A percentile compares a stretch with the other conserved stretches of the same genome.
Conservation (phyloP, 2,329 filamentous ascomycete species). For the Sclerotinia sclerotiorum region DNA sequence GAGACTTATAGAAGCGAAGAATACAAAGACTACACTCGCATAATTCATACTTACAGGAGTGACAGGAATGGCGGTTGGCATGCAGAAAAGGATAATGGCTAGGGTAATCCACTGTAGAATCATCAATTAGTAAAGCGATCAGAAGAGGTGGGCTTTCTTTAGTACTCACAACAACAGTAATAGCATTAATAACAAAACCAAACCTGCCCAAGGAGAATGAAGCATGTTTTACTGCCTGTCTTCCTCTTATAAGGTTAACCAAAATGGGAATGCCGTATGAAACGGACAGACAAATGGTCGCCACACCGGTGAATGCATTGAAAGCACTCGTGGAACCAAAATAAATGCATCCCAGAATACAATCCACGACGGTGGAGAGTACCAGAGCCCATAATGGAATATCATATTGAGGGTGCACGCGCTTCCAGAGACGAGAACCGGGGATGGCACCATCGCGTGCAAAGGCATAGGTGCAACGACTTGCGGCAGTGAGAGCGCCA, state of each 20-base stretch:
- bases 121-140: neutral
- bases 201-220: conserved; percentile 68
- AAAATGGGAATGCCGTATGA: conserved; percentile 76
- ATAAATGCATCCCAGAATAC: conserved; percentile 73
- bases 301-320: conserved; percentile 76
- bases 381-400: conserved; percentile 70
- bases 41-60: conserved; percentile 62
- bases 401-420: conserved; percentile 63
- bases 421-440: conserved; percentile 64
- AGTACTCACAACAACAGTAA: conserved; percentile 51
- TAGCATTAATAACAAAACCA: conserved; percentile 65
- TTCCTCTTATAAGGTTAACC: conserved; percentile 65
- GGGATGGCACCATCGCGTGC: conserved; percentile 74
- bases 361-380: conserved; percentile 67
- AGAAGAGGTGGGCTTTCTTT: neutral
- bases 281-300: conserved; percentile 73
- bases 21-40: conserved; percentile 64
- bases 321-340: conserved; percentile 77
- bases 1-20: conserved; percentile 59
- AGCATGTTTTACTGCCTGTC: conserved; percentile 64
- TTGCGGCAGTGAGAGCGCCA: conserved; percentile 71
- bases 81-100: conserved; percentile 71
- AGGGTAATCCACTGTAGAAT: conserved; percentile 61
- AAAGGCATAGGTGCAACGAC: conserved; percentile 74
- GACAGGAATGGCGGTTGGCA: conserved; percentile 64